These are phyloP conservation scores for Wickerhamomyces queroliae DNA, from an alignment of 805 yeast species.

Conservation along the genomic window DNA sequence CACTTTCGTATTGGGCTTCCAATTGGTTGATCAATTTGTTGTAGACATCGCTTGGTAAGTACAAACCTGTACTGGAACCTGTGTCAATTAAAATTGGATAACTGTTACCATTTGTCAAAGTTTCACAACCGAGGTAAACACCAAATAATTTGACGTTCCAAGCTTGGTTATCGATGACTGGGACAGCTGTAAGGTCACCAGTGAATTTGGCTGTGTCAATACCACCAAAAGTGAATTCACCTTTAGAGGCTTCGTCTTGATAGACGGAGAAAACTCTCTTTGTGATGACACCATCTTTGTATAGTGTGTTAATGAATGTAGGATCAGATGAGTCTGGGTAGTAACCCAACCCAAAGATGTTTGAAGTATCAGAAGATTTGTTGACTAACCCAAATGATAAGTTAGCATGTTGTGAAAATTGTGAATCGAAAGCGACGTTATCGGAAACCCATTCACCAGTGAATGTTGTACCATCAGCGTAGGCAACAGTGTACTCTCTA, in stretches of 20 bases:
- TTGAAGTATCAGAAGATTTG: conserved; percentile 1
- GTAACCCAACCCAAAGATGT: conserved; percentile 12
- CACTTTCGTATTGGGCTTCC: conserved; percentile 9
- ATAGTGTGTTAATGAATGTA: conserved; percentile 7
- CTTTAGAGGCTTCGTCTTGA: conserved; percentile 3
- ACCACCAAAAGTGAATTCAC: conserved; percentile 40
- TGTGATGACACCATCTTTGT: conserved; percentile 3
- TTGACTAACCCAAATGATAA: conserved; percentile 7
- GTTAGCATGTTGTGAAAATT: conserved; percentile 1
- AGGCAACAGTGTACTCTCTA: background rate
- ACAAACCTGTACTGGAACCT: conserved; percentile 13
- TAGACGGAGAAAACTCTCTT: conserved; percentile 13
- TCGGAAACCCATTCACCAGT: conserved; percentile 7
- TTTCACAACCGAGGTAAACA: conserved; percentile 9
- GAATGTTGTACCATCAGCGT: conserved; percentile 4
- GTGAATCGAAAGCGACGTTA: conserved; percentile 6
- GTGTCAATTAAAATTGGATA: conserved; percentile 11
- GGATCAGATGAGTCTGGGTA: conserved; percentile 5
- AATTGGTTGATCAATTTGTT: conserved; percentile 7
- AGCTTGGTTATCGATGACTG: conserved; percentile 31
- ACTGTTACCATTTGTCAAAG: conserved; percentile 6
- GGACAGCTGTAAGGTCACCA: conserved; percentile 34
- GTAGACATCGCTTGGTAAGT: conserved; percentile 10
- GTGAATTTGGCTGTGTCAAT: conserved; percentile 40
- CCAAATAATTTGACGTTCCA: conserved; percentile 21